Evolutionary conservation across 2,329 filamentous ascomycete genomes (phyloP).

Genomic region (Aspergillus bombycis): DNA sequence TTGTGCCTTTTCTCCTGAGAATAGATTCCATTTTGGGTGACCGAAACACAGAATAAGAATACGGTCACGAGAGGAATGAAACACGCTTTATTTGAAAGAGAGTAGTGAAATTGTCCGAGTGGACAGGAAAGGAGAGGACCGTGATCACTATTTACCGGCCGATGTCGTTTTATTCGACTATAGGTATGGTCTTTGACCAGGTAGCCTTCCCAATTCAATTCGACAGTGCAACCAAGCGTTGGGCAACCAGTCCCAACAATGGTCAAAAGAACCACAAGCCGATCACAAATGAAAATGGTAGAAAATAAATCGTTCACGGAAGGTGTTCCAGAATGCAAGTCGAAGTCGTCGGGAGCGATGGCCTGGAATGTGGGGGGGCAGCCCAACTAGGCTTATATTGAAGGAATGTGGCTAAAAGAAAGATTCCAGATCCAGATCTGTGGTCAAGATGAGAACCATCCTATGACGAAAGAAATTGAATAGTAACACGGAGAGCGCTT

Average conservation of each 20-base stretch:
- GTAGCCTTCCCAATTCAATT: background rate
- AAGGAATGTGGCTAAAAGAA: conserved; percentile 6
- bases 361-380: conserved; percentile 24
- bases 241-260: conserved; percentile 18
- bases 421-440: background rate
- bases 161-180: background rate
- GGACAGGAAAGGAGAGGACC: background rate
- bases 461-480: conserved; percentile 4
- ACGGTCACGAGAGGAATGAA: background rate
- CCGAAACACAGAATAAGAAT: background rate
- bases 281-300: conserved; percentile 2
- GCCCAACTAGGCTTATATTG: conserved; percentile 7
- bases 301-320: conserved; percentile 3
- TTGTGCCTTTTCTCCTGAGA: conserved; percentile 11
- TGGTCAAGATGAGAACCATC: background rate
- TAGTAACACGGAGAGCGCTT: background rate
- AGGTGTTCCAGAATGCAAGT: conserved; percentile 2
- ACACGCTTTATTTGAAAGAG: background rate
- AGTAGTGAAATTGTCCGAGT: too few species aligned
- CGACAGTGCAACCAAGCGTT: background rate
- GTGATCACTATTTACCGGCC: background rate
- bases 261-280: background rate
- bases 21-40: conserved; percentile 20
- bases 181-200: background rate
- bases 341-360: conserved; percentile 13